These are phyloP conservation scores for Saccharomyces hybrid DNA, from an alignment of 1,139 yeast genomes.

Conservation along the genomic window DNA sequence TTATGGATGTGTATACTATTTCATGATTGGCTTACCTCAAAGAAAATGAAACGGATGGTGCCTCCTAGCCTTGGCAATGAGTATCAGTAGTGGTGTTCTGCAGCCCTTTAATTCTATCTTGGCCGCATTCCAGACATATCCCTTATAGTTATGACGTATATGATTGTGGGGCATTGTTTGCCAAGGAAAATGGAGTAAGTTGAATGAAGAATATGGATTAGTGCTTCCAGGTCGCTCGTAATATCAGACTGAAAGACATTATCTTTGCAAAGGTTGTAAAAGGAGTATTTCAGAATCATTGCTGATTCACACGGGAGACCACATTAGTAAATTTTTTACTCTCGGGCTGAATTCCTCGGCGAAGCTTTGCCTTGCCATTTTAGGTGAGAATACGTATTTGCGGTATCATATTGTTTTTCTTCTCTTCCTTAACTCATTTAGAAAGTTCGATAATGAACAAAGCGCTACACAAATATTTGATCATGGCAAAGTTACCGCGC, in stretches of 20 bases:
- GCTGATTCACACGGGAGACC: too few relatives aligned
- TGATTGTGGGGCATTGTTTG: neutral
- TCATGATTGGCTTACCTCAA: neutral
- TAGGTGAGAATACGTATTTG: too few relatives aligned
- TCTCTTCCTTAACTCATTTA: too few relatives aligned
- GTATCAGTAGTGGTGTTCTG: neutral
- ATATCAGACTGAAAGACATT: neutral
- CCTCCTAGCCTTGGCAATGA: neutral
- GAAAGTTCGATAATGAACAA: too few relatives aligned
- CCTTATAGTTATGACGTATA: neutral
- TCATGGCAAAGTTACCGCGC: too few relatives aligned
- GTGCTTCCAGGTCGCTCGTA: neutral
- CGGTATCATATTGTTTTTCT: too few relatives aligned
- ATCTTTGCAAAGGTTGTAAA: neutral
- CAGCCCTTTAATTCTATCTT: neutral
- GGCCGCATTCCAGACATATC: neutral
- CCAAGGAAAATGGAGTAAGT: neutral
- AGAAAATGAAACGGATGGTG: neutral
- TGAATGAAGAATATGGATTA: neutral
- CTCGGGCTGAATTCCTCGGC: too few relatives aligned
- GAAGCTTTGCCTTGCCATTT: too few relatives aligned
- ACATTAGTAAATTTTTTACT: too few relatives aligned
- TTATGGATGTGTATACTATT: neutral
- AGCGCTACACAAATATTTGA: too few relatives aligned
- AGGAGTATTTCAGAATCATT: neutral